Conservation (phyloP, 2,329 filamentous ascomycete genomes). For the Rasamsonia emersonii region DNA sequence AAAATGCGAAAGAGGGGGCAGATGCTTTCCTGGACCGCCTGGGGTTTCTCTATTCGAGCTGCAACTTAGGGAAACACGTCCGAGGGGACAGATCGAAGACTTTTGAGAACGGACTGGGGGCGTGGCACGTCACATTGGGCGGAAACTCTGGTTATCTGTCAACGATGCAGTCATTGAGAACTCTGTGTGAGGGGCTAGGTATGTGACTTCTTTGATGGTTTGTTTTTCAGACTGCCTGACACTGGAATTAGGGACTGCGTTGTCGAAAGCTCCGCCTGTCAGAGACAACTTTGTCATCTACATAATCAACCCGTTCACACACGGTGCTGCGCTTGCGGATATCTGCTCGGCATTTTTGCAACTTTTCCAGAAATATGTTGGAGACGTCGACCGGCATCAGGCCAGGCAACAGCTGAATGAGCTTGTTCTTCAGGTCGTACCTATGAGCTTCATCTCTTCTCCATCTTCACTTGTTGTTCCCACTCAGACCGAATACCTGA, state of each 20-base stretch:
- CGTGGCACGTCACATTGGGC: conserved; percentile 24
- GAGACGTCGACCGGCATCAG: conserved; percentile 25
- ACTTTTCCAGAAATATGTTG: conserved; percentile 47
- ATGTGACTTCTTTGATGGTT: conserved; percentile 8
- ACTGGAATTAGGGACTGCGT: conserved; percentile 22
- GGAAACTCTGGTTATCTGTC: conserved; percentile 20
- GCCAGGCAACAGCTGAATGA: conserved; percentile 32
- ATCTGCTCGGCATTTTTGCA: conserved; percentile 50
- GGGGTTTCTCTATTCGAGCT: conserved; percentile 47
- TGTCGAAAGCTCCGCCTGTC: conserved; percentile 24
- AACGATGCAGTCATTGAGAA: conserved; percentile 26
- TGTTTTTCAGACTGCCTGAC: conserved; percentile 5
- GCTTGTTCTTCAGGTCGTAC: conserved; percentile 50
- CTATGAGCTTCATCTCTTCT: conserved; percentile 46
- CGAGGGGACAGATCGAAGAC: conserved; percentile 34
- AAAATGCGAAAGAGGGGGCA: conserved; percentile 37
- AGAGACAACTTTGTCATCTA: conserved; percentile 47
- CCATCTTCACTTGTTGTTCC: conserved; percentile 45
- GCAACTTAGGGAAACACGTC: conserved; percentile 46
- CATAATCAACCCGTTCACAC: conserved; percentile 48
- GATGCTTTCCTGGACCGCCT: conserved; percentile 46
- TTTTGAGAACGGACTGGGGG: conserved; percentile 28
- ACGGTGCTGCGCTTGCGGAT: conserved; percentile 38
- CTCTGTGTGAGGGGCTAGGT: conserved; percentile 30
- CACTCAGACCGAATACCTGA: conserved; percentile 39